phyloP scores from a whole-genome alignment of 768 basidiomycete species.

The Russula emetica region DNA sequence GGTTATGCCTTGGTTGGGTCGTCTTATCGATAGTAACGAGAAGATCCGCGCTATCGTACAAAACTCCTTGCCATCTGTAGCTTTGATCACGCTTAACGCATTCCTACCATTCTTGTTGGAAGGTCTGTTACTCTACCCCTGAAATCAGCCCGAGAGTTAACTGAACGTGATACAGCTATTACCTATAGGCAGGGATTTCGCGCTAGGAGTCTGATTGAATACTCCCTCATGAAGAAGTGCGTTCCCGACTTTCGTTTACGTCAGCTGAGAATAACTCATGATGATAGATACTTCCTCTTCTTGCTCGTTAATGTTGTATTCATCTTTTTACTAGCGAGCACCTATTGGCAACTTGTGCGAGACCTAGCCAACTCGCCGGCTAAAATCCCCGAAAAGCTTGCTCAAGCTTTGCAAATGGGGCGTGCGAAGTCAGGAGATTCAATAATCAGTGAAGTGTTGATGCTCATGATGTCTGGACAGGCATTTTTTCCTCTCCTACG shows the following conservation, averaged over 20 bases:
- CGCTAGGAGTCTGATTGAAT: slow-evolving; percentile 91
- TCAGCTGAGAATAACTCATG: not conserved
- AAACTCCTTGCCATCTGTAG: slow-evolving; percentile 89
- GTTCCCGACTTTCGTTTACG: slow-evolving; percentile 30
- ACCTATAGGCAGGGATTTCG: slow-evolving; percentile 89
- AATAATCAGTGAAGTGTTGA: slow-evolving; percentile 17
- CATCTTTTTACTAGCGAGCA: slow-evolving; percentile 88
- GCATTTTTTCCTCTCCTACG: slow-evolving; percentile 82
- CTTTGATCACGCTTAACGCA: slow-evolving; percentile 87
- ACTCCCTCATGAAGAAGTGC: slow-evolving; percentile 87
- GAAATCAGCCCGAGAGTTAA: slow-evolving; percentile 6
- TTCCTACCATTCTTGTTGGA: slow-evolving; percentile 85
- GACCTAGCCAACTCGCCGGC: slow-evolving; percentile 92
- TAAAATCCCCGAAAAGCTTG: slow-evolving; percentile 91
- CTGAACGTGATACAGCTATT: slow-evolving; percentile 40
- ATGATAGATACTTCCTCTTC: slow-evolving; percentile 83
- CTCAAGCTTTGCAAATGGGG: slow-evolving; percentile 73
- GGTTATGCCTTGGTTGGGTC: slow-evolving; percentile 79
- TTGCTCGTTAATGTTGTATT: slow-evolving; percentile 89
- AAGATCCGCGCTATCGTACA: slow-evolving; percentile 84
- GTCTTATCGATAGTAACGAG: slow-evolving; percentile 76
- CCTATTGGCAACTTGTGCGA: slow-evolving; percentile 85
- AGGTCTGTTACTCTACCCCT: slow-evolving; percentile 42
- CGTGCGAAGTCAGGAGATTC: slow-evolving; percentile 51
- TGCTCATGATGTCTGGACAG: slow-evolving; percentile 34